Base-by-base conservation (phyloP, 1,139 yeast species). In the Blastobotrys capitulatus region DNA sequence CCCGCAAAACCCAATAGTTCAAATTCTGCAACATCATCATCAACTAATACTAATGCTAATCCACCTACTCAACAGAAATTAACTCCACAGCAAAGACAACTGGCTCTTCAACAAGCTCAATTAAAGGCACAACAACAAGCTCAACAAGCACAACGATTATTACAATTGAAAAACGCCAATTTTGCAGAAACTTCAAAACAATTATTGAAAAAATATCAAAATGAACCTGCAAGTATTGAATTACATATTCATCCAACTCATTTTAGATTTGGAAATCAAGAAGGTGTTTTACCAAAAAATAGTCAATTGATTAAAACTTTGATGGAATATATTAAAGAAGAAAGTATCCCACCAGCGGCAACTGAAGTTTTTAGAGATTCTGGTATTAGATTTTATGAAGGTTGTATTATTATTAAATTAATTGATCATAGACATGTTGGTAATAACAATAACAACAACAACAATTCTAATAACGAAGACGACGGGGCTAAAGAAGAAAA, bases 201-300 rank as follows among this genome's bases (percentile, higher is more conserved):
- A 44, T 75, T 92, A n/a, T 69, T 92, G 57, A 77, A 79, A 53
- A 90, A 89, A 63, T 89, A 83, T 63, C 82, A 84, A 53, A 80
- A 81, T 53, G 80, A 79, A 55, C 87, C 94, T 6, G 86, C 97
- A 10, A 86, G 95, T 42, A 67, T 92, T 52, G 94, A 83, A 54
- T 81, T 92, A 58, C 97, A 92, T 61, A 88, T 92, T 36, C 90
- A 86, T 66, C 95, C 87, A 58, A 86, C 87, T 46, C 95, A 90
- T 66, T 92, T 82, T 64, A 77, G 94, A 54, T 88, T 85, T 69
- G 86, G 86, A 52, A 82, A 81, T 58, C 79, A 74, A 54, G 95
- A 94, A 46, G 83, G 86, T 43, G 80, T 86, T 15, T 80, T 92
- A 46, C 95, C 95, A 20, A 85, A 86, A 61, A 78, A 78, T 59